Evolutionary conservation across 257 asterid genomes (phyloP), one percentile per base, ranked within the genome.

Genomic region (Rubia yunnanensis): DNA sequence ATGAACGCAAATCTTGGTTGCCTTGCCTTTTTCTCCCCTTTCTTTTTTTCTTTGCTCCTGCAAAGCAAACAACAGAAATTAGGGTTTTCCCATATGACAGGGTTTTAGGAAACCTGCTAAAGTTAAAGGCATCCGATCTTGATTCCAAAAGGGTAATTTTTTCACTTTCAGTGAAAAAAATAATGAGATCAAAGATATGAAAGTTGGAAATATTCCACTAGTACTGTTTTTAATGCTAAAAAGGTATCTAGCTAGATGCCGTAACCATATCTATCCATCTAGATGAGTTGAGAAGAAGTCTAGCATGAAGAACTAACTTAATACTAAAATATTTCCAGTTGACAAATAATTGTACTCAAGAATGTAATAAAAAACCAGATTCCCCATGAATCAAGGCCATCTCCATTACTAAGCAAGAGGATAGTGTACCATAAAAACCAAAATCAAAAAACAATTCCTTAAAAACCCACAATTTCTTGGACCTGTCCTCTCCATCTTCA

Each of bases 1-100:
- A 80, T 77, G 85, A 90, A 87, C 17, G 97, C 90, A 48, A 87
- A 76, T 23, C 96, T 72, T 1, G 80, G 77, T 38, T 78, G 84
- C 64, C 68, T 82, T 73, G 74, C 76, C 82, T 76, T 90, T 65
- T 85, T 88, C 80, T 76, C 92, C 10, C 72, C 84, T 65, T 82
- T 90, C 72, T 64, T 82, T 69, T 73, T 81, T 5, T 67, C 70
- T 69, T 80, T 82, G 34, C 78, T 77, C 79, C 70, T 82, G 35
- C 70, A 50, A 50, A 50, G n/a, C 36, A 60, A 59, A 31, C 7
- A n/a, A 4, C 26, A 49, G 32, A 24, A 53, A 58, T 66, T 66
- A 72, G 72, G 72, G 77, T 72, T 66, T 65, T 23, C 26, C n/a
- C 46, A 8, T 39, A 35, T 35, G 9, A 35, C n/a, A n/a, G n/a